Evolutionary conservation across 2,329 filamentous ascomycete species (phyloP).

Genomic region (Stemphylium vesicarium): DNA sequence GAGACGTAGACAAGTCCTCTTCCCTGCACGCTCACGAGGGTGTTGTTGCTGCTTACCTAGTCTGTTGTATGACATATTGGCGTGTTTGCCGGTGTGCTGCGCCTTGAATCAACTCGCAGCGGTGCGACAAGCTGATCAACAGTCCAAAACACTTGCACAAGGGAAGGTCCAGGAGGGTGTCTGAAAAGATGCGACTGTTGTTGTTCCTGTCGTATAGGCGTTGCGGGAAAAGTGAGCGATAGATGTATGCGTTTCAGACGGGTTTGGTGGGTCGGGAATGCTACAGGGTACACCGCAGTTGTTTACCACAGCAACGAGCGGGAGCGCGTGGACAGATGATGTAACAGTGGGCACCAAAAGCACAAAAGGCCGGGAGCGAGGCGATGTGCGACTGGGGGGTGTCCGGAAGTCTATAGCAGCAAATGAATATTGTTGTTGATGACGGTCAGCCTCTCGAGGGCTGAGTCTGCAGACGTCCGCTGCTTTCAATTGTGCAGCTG

Average conservation of each 20-base stretch:
- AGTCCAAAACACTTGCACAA: slow-evolving; percentile 23
- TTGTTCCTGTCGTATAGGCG: slow-evolving; percentile 23
- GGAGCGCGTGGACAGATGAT: slow-evolving; percentile 19
- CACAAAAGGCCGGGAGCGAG: neutral
- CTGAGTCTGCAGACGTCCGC: too few species aligned
- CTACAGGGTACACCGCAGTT: slow-evolving; percentile 24
- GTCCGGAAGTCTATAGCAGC: too few species aligned
- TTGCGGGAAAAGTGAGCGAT: slow-evolving; percentile 22
- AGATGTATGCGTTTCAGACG: slow-evolving; percentile 37
- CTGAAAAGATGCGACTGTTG: slow-evolving; percentile 24
- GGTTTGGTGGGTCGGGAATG: slow-evolving; percentile 32
- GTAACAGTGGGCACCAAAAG: slow-evolving; percentile 5
- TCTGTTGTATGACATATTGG: slow-evolving; percentile 46
- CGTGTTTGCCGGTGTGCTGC: slow-evolving; percentile 22
- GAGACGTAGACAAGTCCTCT: neutral
- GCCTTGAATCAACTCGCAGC: slow-evolving; percentile 28
- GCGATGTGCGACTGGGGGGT: neutral
- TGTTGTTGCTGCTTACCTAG: slow-evolving; percentile 41
- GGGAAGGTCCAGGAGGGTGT: slow-evolving; percentile 14
- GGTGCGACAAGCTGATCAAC: slow-evolving; percentile 19
- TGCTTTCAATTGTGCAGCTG: slow-evolving; percentile 2
- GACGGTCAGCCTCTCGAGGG: too few species aligned
- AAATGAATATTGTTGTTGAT: too few species aligned
- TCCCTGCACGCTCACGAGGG: too few species aligned
- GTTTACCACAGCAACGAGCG: slow-evolving; percentile 43